Base-by-base conservation (phyloP, 2,329 filamentous ascomycete genomes). In the Aspergillus niger region DNA sequence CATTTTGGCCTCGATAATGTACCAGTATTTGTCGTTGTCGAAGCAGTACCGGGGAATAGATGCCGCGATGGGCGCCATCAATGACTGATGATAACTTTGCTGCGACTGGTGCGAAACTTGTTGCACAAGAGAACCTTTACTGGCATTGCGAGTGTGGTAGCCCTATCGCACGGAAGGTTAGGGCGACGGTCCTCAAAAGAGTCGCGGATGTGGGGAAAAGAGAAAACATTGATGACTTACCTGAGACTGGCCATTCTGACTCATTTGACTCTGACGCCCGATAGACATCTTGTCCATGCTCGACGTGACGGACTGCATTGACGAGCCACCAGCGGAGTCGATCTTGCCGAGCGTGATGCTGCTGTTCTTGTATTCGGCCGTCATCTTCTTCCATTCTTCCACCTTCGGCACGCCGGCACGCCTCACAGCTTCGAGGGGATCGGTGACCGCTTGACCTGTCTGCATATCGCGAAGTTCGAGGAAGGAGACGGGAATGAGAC, bases 371-470 rank as follows among this genome's bases (percentile, higher is more conserved):
- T 99, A 99, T 65, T 97, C 94, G 58, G 94, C 94, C 0, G 95
- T 93, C 92, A 97, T 97, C 80, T 96, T 96, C 82, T 99, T 99
- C 95, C 95, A 99, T 71, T 99, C 95, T 74, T 99, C 95, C 3
- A 99, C 95, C 70, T 89, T 90, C 11, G 95, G 95, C 7, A 99
- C 93, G 20, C 94, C 93, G 1, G 95, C 95, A 68, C 89, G 88
- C 69, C 87, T 86, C 58, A 99, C 91, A 1, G 95, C 94, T 30
- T 93, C 93, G 26, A 91, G 83, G 0, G 94, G 87, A 75, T 98
- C 92, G 17, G 85, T 77, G 1, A 97, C 92, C 0, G 93, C 85
- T 67, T 91, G 86, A 54, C 94, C 92, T 0, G 91, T 92, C 5
- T 88, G 86, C 90, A 97, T 97, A 76, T 98, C 95, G 74, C 92